Base-by-base conservation (phyloP, 2,329 filamentous ascomycete species). In the Monosporascus sp. region DNA sequence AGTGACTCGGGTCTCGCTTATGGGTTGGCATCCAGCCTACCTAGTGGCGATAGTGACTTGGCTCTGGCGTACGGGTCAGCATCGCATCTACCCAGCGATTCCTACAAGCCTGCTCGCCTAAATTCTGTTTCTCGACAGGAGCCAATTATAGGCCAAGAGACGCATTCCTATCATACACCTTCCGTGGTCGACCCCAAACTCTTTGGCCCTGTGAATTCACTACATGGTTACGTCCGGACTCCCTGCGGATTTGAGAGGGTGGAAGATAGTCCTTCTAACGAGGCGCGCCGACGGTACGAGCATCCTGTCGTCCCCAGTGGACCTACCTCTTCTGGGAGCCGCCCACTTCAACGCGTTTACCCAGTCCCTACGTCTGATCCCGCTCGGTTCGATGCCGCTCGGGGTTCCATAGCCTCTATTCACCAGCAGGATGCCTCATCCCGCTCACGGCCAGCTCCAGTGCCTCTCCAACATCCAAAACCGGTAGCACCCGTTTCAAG, bases 391-490 rank as follows among this genome's bases (percentile, higher is more conserved):
- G 85, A 89, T 58, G 80, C 77, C 48, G 72, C 70, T 25, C 75
- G 76, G 35, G 74, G 72, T 22, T 81, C 82, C 38, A 64, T 75
- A n/a, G 66, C 75, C 15, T 75, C 75, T 17, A 68, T 53, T 68
- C 69, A 46, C 11, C 41, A 67, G 38, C 68, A 71, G 51, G 70
- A 74, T 44, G 63, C 73, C 7, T 65, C 74, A 3, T 67, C 71
- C 22, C 71, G 68, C 18, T 65, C 70, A 17, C 77, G 81, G 43
- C 81, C 85, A 5, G 82, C 75, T 6, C 76, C 82, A 0, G 79
- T 90, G 35, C 84, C 85, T 11, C 76, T 97, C n/a, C 88, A 94
- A 66, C 90, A 96, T 62, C 92, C 92, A 2, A 87, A 91, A 60
- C 92, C 92, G 2, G 80, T 89, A 54, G 77, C 81, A 2, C 89